Evolutionary conservation across 495 filamentous ascomycete species (phyloP).

Genomic region (Podospora australis): DNA sequence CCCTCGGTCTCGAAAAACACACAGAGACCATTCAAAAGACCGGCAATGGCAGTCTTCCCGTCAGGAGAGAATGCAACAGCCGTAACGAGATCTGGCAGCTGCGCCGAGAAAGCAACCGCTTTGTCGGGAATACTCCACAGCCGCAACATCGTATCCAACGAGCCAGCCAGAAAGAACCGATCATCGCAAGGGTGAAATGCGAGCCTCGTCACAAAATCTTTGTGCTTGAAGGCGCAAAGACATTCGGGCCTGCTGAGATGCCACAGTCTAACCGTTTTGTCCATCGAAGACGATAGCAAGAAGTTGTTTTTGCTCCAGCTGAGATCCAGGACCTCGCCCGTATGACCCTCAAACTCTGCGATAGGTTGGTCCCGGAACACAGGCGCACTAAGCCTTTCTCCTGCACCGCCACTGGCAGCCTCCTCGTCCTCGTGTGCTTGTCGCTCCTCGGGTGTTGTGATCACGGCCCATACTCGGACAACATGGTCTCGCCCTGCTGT

Average conservation of each 20-base stretch:
- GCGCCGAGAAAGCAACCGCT: constrained; percentile 77
- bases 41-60: constrained; percentile 83
- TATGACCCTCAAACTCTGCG: constrained; percentile 78
- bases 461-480: constrained; percentile 85
- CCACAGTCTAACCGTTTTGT: constrained; percentile 96
- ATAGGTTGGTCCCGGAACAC: constrained; percentile 79
- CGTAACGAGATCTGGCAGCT: constrained; percentile 83
- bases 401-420: constrained; percentile 43
- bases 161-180: constrained; percentile 93
- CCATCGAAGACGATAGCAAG: constrained; percentile 92
- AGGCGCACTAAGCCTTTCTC: constrained; percentile 71
- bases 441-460: constrained; percentile 75
- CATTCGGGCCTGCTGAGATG: constrained; percentile 81
- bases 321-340: constrained; percentile 78
- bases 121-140: constrained; percentile 99
- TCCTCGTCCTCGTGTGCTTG: constrained; percentile 64
- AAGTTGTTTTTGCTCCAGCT: constrained; percentile 99
- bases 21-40: constrained; percentile 77
- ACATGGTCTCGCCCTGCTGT: constrained; percentile 81
- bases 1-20: constrained; percentile 95
- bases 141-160: constrained; percentile 82
- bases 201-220: constrained; percentile 90
- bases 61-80: constrained; percentile 92
- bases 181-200: constrained; percentile 94
- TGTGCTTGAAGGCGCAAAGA: constrained; percentile 93